Percentiles rank a stretch among this genome's conserved stretches.
phyloP scores from a whole-genome alignment of 306 rosid genomes.

The Erythrophleum fordii region DNA sequence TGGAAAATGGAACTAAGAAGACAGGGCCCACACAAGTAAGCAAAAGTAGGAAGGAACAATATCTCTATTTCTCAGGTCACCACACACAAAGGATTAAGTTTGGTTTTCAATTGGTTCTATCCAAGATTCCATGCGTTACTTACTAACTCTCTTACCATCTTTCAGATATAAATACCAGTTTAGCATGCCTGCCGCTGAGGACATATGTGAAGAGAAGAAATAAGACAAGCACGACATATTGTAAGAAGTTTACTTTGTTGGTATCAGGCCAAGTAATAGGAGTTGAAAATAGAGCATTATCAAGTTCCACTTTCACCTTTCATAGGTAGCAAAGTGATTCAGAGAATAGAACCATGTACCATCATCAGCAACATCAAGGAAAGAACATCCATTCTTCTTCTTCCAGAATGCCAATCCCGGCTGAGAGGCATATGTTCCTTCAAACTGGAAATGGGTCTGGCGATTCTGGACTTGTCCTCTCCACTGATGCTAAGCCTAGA shows the following conservation, averaged over 20 bases:
- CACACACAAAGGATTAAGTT: slow-evolving; percentile 45
- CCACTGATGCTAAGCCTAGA: slow-evolving; percentile 93
- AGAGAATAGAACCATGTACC: slow-evolving; percentile 48
- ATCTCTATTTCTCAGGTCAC: slow-evolving; percentile 56
- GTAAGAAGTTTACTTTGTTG: slow-evolving; percentile 25
- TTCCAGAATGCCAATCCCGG: slow-evolving; percentile 59
- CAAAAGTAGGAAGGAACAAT: slow-evolving; percentile 52
- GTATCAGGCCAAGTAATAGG: slow-evolving; percentile 2
- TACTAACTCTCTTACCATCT: slow-evolving; percentile 32
- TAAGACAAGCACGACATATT: slow-evolving; percentile 25
- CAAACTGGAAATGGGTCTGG: slow-evolving; percentile 59
- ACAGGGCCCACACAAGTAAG: slow-evolving; percentile 49
- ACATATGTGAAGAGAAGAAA: slow-evolving; percentile 37
- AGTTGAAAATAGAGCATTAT: slow-evolving; percentile 40
- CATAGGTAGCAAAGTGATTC: slow-evolving; percentile 31
- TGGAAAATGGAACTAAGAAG: slow-evolving; percentile 35
- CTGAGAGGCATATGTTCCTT: slow-evolving; percentile 68
- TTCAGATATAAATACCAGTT: slow-evolving; percentile 51
- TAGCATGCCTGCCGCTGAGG: slow-evolving; percentile 45
- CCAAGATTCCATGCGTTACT: slow-evolving; percentile 56
- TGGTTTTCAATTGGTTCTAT: slow-evolving; percentile 49
- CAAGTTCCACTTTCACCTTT: slow-evolving; percentile 33
- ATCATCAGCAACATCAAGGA: slow-evolving; percentile 58
- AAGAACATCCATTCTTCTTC: slow-evolving; percentile 65
- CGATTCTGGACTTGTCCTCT: slow-evolving; percentile 85